Evolutionary conservation across 2,329 filamentous ascomycete genomes (phyloP).

Genomic region (Aureobasidium sp.): DNA sequence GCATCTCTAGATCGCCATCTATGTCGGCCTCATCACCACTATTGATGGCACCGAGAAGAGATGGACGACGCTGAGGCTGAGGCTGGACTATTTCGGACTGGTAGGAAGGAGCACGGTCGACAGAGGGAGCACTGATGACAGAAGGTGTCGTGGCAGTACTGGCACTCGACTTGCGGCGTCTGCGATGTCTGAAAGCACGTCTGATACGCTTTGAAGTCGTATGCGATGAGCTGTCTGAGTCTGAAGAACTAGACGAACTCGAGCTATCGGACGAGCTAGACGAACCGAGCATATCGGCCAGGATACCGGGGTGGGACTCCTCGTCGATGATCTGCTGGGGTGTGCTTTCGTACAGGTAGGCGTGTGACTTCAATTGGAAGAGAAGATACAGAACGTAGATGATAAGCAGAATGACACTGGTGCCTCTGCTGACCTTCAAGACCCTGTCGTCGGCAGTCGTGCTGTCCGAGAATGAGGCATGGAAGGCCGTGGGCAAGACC

Average conservation of each 20-base stretch:
- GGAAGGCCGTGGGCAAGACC: slow-evolving; percentile 78
- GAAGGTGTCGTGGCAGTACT: slow-evolving; percentile 55
- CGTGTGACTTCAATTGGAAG: slow-evolving; percentile 86
- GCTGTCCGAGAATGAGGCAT: slow-evolving; percentile 62
- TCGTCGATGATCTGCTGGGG: slow-evolving; percentile 90
- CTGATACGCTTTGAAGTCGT: slow-evolving; percentile 70
- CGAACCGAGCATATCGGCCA: slow-evolving; percentile 71
- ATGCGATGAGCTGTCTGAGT: slow-evolving; percentile 62
- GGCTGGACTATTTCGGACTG: neutral
- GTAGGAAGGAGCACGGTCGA: slow-evolving; percentile 21
- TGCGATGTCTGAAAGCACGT: slow-evolving; percentile 61
- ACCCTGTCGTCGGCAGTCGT: slow-evolving; percentile 58
- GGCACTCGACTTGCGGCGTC: slow-evolving; percentile 67
- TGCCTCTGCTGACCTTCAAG: slow-evolving; percentile 78
- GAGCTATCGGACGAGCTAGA: slow-evolving; percentile 49
- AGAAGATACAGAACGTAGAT: slow-evolving; percentile 78
- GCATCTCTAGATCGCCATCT: slow-evolving; percentile 34
- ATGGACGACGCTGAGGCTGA: slow-evolving; percentile 26
- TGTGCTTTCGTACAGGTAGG: slow-evolving; percentile 86
- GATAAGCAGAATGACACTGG: slow-evolving; percentile 74
- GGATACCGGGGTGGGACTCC: slow-evolving; percentile 75
- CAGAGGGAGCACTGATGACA: slow-evolving; percentile 35
- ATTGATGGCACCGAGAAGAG: slow-evolving; percentile 32
- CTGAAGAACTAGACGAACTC: slow-evolving; percentile 40
- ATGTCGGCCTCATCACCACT: slow-evolving; percentile 47